Base-by-base conservation (phyloP, 306 rosid genomes). In the Carpinus viminea region DNA sequence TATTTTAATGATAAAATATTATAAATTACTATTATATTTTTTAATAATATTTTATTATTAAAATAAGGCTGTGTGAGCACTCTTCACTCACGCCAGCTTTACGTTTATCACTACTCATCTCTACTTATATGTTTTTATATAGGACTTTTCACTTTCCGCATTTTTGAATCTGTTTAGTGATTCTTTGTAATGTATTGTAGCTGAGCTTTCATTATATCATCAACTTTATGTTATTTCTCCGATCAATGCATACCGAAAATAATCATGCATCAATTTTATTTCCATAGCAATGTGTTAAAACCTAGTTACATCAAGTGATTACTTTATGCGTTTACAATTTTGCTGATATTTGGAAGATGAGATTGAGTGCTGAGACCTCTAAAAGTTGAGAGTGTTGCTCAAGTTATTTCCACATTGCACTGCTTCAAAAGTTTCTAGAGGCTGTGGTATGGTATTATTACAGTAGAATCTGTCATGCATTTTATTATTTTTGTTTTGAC, bases 121-220 rank as follows among this genome's bases (percentile, higher is more conserved):
- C 26, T 24, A 1, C 43, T 16, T 53, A 73, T 75, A 66, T 70
- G 83, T 85, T 81, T 88, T 77, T 60, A 45, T 31, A 76, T 78
- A 82, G 86, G 51, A 52, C 68, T 64, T 76, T 65, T 74, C 46
- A 65, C 24, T 82, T 86, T 82, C 75, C 72, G 76, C 85, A 36
- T 80, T 72, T n/a, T 82, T 84, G 83, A 84, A 79, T 82, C 74
- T 83, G 61, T 76, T 76, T 60, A 24, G 82, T 62, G 71, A 60
- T 85, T 90, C 78, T 80, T 84, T 76, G 64, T 75, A 74, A 45
- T 81, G 77, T 75, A 83, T 72, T 74, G 60, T 86, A 82, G 80
- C 75, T 60, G 74, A 80, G 82, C 73, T 73, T 76, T 70, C 28
- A 64, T 82, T 79, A 61, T 80, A 72, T 83, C 60, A 60, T 74